Evolutionary conservation across 2,329 filamentous ascomycete genomes (phyloP), one percentile per base, ranked within the genome.

Genomic region (Fusarium torulosum): DNA sequence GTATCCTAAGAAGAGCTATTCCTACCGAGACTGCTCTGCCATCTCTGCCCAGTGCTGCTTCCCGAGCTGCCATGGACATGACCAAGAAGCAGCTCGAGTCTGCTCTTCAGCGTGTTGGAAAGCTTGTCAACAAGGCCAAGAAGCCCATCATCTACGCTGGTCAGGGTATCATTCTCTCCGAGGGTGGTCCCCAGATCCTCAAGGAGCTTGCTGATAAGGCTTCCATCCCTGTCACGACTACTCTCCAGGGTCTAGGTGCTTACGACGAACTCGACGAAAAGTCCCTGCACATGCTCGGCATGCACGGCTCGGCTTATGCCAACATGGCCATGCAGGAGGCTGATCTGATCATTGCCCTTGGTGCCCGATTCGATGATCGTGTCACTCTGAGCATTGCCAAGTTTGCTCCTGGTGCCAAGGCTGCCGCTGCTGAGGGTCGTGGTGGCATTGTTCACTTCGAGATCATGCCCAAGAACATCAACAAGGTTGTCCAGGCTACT

Each of bases 381-480:
- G 96, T 98, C 55, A 97, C 94, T 14, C 83, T 87, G 27, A 91
- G 86, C 77, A 85, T 97, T 52, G 80, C 88, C 73, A 96, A 95
- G 78, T 99, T 98, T 71, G 96, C 94, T 0, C 96, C 96, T 5
- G 88, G 88, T 52, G 96, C 96, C 43, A 96, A 92, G 81, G 88
- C 89, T 15, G 96, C 96, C 1, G 95, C 93, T 6, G 84, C 87
- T 13, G 92, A 97, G 82, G 90, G 90, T 53, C 91, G 94, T 66
- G 96, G 96, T 74, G 96, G 96, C 75, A 98, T 99, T 74, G 88
- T 98, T 17, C 95, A 99, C 80, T 98, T 98, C 75, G 95, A 98
- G 78, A 95, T 99, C 75, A 91, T 98, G 91, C 95, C 96, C 74
- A 99, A 99, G 90, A 98, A 99, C 84, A 98, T 98, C 83, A 98